Evolutionary conservation across 495 filamentous ascomycete genomes (phyloP).

Genomic region (Xylaria curta): DNA sequence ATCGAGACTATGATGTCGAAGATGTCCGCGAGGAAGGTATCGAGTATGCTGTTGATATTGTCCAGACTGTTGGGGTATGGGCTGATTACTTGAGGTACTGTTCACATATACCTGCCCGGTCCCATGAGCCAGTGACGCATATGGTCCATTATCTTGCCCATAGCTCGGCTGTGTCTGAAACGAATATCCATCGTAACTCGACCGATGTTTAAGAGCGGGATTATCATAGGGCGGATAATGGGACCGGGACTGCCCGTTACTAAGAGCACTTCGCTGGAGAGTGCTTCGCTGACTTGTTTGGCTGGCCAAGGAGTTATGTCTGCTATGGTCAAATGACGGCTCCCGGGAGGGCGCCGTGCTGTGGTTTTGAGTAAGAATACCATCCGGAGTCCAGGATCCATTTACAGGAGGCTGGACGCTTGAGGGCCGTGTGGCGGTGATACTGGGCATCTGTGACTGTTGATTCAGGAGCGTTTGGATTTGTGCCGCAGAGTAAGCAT

Average conservation of each 20-base stretch:
- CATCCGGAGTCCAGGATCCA: slow-evolving; percentile 33
- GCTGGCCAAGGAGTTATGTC: slow-evolving; percentile 38
- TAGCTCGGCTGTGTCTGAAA: slow-evolving; percentile 29
- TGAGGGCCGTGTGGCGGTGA: slow-evolving; percentile 37
- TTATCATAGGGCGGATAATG: slow-evolving; percentile 33
- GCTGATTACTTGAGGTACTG: slow-evolving; percentile 42
- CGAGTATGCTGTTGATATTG: slow-evolving; percentile 41
- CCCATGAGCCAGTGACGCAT: slow-evolving; percentile 44
- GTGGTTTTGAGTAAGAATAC: slow-evolving; percentile 43
- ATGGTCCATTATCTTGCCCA: slow-evolving; percentile 32
- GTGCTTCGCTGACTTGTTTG: slow-evolving; percentile 37
- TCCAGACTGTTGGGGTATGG: slow-evolving; percentile 37
- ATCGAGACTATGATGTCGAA: slow-evolving; percentile 47
- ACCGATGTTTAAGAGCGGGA: slow-evolving; percentile 44
- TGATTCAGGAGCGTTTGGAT: slow-evolving; percentile 27
- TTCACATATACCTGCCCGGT: slow-evolving; percentile 41
- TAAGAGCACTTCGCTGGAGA: slow-evolving; percentile 33
- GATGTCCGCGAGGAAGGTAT: slow-evolving; percentile 43
- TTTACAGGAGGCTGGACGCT: slow-evolving; percentile 31
- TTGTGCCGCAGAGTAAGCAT: slow-evolving; percentile 33
- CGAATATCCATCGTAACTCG: slow-evolving; percentile 51
- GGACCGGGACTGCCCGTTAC: slow-evolving; percentile 29
- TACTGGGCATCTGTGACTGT: slow-evolving; percentile 29
- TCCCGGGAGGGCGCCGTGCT: slow-evolving; percentile 35
- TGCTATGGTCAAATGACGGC: slow-evolving; percentile 38